Conservation (phyloP, 2,329 filamentous ascomycete genomes). For the Diplodia seriata region DNA sequence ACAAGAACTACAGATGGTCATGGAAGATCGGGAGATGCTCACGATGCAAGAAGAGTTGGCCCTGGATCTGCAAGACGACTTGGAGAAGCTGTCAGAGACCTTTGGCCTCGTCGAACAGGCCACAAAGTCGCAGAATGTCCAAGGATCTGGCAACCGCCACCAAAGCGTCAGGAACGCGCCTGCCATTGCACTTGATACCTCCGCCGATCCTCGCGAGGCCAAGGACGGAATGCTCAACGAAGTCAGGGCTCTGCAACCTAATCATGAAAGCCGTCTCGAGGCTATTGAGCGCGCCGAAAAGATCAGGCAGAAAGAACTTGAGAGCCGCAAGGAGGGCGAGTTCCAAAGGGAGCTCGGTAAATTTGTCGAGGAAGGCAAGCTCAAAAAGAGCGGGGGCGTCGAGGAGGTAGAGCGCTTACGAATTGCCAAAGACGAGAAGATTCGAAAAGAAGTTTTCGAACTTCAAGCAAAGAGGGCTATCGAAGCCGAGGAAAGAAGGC, state of each 20-base stretch:
- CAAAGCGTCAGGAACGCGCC: slow-evolving; percentile 55
- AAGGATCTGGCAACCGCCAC: slow-evolving; percentile 62
- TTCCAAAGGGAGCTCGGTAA: slow-evolving; percentile 83
- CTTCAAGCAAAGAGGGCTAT: slow-evolving; percentile 57
- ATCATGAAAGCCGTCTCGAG: slow-evolving; percentile 90
- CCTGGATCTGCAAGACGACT: slow-evolving; percentile 88
- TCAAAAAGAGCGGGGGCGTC: slow-evolving; percentile 95
- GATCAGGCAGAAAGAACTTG: slow-evolving; percentile 85
- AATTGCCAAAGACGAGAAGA: slow-evolving; percentile 84
- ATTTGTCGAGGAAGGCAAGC: slow-evolving; percentile 87
- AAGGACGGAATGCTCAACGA: slow-evolving; percentile 93
- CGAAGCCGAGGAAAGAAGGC: slow-evolving; percentile 54
- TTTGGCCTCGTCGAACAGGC: slow-evolving; percentile 96
- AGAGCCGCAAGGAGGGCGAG: slow-evolving; percentile 73
- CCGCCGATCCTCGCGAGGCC: slow-evolving; percentile 75
- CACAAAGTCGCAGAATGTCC: slow-evolving; percentile 92
- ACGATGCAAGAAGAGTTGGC: slow-evolving; percentile 96
- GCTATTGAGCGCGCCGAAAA: slow-evolving; percentile 98
- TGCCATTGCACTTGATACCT: slow-evolving; percentile 52
- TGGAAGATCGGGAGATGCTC: slow-evolving; percentile 91
- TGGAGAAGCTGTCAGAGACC: slow-evolving; percentile 92
- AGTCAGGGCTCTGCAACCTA: slow-evolving; percentile 89
- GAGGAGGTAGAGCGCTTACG: slow-evolving; percentile 90
- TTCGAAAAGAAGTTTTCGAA: slow-evolving; percentile 75
- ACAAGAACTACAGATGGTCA: slow-evolving; percentile 93